Conservation (phyloP, 1,139 yeast genomes). For the Yamadazyma oceani region DNA sequence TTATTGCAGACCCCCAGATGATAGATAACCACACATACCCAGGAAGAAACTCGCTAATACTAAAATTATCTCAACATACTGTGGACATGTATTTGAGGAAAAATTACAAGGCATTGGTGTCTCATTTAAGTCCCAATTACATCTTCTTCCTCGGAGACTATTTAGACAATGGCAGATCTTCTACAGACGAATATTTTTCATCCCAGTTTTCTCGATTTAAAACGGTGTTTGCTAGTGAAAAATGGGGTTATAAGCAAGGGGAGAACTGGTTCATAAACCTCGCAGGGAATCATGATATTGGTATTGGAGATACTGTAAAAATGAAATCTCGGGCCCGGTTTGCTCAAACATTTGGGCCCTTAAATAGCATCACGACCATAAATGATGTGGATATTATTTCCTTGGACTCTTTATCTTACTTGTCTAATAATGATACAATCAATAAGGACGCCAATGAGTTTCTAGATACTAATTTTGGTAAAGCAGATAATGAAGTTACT, state of each 20-base stretch:
- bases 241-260: conserved; percentile 22
- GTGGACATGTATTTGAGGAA: conserved; percentile 49
- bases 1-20: conserved; percentile 49
- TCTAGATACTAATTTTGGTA: conserved; percentile 19
- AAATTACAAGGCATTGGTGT: conserved; percentile 42
- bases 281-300: conserved; percentile 62
- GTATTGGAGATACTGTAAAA: conserved; percentile 51
- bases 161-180: conserved; percentile 52
- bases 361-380: conserved; percentile 31
- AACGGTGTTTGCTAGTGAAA: conserved; percentile 30
- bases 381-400: conserved; percentile 47
- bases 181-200: conserved; percentile 39
- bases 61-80: conserved; percentile 46
- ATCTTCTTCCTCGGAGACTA: conserved; percentile 54
- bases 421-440: conserved; percentile 31
- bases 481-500: conserved; percentile 1
- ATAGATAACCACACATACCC: conserved; percentile 53
- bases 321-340: conserved; percentile 39
- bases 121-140: conserved; percentile 41
- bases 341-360: conserved; percentile 36
- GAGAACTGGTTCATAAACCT: conserved; percentile 33
- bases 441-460: conserved; percentile 31
- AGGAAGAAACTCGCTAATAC: conserved; percentile 34
- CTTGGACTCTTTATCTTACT: conserved; percentile 46
- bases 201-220: conserved; percentile 40